phyloP scores from a whole-genome alignment of 176 grass and related monocot genomes.

The Oryza nivara region DNA sequence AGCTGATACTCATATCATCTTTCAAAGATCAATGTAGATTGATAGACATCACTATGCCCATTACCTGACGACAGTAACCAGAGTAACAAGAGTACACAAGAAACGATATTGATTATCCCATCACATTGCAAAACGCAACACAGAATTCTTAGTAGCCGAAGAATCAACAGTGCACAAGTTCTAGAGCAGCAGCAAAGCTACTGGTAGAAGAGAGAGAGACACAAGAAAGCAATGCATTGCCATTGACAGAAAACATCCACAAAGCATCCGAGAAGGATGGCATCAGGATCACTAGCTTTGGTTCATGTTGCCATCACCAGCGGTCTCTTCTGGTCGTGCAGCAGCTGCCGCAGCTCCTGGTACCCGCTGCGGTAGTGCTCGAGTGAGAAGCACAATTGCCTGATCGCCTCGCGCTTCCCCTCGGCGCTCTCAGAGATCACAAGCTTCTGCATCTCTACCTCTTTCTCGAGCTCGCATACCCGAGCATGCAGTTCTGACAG shows the following conservation, averaged over 20 bases:
- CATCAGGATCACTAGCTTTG: slow-evolving; percentile 15
- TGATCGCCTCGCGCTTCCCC: slow-evolving; percentile 89
- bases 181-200: neutral
- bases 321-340: slow-evolving; percentile 71
- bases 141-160: slow-evolving; percentile 18
- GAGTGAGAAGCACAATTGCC: slow-evolving; percentile 88
- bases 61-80: neutral
- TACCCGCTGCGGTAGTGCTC: slow-evolving; percentile 87
- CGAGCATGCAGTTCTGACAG: slow-evolving; percentile 33
- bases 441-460: slow-evolving; percentile 68
- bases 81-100: neutral
- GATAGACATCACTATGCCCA: slow-evolving; percentile 13
- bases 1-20: neutral
- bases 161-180: slow-evolving; percentile 21
- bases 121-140: slow-evolving; percentile 24
- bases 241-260: neutral
- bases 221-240: neutral
- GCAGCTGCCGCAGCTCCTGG: slow-evolving; percentile 64
- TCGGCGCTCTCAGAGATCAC: slow-evolving; percentile 70
- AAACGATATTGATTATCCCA: neutral
- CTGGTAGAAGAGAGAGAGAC: neutral
- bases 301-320: slow-evolving; percentile 54
- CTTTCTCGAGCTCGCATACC: slow-evolving; percentile 67
- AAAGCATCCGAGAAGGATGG: slow-evolving; percentile 33
- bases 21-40: slow-evolving; percentile 5